phyloP scores from a whole-genome alignment of 345 rosid species.

The Physaria fendleri region DNA sequence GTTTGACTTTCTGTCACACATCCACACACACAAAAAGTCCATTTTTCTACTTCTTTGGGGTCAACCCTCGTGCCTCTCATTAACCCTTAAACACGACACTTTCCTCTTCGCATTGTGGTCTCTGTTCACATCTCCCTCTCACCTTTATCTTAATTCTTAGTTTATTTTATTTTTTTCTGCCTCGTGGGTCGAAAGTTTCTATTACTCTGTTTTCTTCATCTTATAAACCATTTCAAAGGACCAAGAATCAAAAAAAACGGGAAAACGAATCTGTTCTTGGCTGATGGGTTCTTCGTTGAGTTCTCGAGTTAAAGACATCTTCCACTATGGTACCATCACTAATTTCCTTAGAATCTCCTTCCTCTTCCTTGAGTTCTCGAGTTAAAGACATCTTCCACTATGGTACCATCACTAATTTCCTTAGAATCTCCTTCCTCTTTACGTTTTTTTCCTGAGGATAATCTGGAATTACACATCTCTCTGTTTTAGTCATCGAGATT shows the following conservation, averaged over 20 bases:
- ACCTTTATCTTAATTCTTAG: too few species aligned
- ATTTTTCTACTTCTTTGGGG: not conserved
- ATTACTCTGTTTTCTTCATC: too few species aligned
- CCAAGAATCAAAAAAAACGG: not conserved
- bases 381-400: constrained; percentile 18
- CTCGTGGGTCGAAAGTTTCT: not conserved
- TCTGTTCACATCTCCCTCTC: not conserved
- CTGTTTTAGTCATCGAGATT: not conserved
- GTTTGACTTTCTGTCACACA: constrained; percentile 25
- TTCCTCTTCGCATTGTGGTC: not conserved
- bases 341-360: too few species aligned
- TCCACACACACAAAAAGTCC: not conserved
- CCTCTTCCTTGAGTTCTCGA: constrained; percentile 30
- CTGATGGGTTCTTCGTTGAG: constrained; percentile 33
- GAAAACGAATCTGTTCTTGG: not conserved
- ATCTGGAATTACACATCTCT: not conserved
- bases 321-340: constrained; percentile 20
- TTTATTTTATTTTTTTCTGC: not conserved
- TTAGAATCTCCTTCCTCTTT: too few species aligned
- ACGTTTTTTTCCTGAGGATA: too few species aligned
- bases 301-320: constrained; percentile 25
- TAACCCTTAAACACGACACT: constrained; percentile 6
- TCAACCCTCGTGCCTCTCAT: constrained; percentile 20
- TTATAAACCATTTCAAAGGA: not conserved
- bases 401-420: constrained; percentile 27